Conservation (phyloP, 768 basidiomycete genomes). For the Neoboletus subvelutipes region DNA sequence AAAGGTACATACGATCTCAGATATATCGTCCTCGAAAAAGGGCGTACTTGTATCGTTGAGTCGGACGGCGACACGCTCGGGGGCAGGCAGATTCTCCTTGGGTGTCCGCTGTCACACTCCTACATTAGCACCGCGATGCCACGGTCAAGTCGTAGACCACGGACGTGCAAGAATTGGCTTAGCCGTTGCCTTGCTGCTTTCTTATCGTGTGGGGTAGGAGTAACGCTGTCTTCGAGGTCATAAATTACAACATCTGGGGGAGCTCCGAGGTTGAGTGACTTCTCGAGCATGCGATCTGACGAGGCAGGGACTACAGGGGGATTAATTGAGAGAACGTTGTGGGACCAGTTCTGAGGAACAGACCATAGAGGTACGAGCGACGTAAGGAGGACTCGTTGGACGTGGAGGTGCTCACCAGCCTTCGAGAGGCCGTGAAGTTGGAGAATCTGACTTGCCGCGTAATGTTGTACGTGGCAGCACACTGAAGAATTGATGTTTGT, state of each 20-base stretch:
- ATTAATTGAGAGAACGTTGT: neutral
- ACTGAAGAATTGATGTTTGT: neutral
- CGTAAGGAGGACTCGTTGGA: conserved; percentile 27
- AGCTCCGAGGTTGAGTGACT: conserved; percentile 52
- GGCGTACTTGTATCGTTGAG: conserved; percentile 66
- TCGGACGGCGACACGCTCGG: conserved; percentile 63
- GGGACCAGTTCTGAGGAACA: neutral
- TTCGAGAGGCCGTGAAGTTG: neutral
- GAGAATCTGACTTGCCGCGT: neutral
- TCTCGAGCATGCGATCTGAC: conserved; percentile 77
- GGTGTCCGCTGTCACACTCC: conserved; percentile 25
- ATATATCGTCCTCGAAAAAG: conserved; percentile 65
- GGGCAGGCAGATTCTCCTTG: conserved; percentile 38
- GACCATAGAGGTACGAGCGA: conserved; percentile 66
- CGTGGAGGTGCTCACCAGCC: conserved; percentile 19
- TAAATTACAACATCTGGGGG: conserved; percentile 78
- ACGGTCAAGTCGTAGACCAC: conserved; percentile 16
- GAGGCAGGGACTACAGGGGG: conserved; percentile 65
- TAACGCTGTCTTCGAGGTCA: conserved; percentile 86
- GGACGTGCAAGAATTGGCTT: conserved; percentile 54
- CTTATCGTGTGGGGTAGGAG: conserved; percentile 60
- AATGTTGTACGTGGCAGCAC: neutral
- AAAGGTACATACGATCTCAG: conserved; percentile 48
- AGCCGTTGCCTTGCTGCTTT: conserved; percentile 55
- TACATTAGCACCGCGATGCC: conserved; percentile 10